These are phyloP conservation scores for Sclerotiophoma versabilis DNA, from an alignment of 2,329 filamentous ascomycete genomes.

Conservation along the genomic window DNA sequence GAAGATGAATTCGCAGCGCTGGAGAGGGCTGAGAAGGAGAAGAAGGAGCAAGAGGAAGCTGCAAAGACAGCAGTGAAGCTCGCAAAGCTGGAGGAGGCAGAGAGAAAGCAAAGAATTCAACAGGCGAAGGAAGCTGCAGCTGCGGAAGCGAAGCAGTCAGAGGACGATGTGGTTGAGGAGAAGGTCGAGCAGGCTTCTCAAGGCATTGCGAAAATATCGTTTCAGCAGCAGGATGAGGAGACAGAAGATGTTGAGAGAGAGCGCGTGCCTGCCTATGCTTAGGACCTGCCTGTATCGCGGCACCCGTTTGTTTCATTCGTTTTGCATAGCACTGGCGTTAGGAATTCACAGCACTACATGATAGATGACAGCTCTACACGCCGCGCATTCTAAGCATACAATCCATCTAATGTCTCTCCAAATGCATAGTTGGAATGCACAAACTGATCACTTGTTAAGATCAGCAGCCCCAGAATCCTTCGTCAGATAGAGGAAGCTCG, in stretches of 20 bases:
- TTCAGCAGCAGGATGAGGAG: conserved; percentile 22
- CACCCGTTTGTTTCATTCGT: not conserved
- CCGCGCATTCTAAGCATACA: not conserved
- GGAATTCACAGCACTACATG: not conserved
- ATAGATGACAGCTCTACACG: not conserved
- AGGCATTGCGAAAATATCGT: conserved; percentile 28
- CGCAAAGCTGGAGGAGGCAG: conserved; percentile 43
- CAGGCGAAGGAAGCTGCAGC: conserved; percentile 47
- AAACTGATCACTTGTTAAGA: too few species aligned
- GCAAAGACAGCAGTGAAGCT: conserved; percentile 59
- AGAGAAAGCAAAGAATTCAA: conserved; percentile 40
- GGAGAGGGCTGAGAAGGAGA: conserved; percentile 75
- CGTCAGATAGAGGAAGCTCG: conserved; percentile 1
- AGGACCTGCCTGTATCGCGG: not conserved
- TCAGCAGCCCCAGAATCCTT: not conserved
- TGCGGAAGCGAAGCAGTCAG: conserved; percentile 61
- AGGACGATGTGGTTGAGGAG: conserved; percentile 42
- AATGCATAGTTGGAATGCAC: too few species aligned
- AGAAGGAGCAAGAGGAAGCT: conserved; percentile 71
- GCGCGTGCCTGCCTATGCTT: conserved; percentile 26
- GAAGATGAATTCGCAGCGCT: conserved; percentile 86
- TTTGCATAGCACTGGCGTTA: conserved; percentile 34
- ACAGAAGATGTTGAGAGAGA: conserved; percentile 48
- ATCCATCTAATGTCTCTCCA: too few species aligned
- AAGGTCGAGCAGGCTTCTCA: conserved; percentile 29